These are phyloP conservation scores for Wickerhamiella slavikovae DNA, from an alignment of 805 yeast species.

Conservation along the genomic window DNA sequence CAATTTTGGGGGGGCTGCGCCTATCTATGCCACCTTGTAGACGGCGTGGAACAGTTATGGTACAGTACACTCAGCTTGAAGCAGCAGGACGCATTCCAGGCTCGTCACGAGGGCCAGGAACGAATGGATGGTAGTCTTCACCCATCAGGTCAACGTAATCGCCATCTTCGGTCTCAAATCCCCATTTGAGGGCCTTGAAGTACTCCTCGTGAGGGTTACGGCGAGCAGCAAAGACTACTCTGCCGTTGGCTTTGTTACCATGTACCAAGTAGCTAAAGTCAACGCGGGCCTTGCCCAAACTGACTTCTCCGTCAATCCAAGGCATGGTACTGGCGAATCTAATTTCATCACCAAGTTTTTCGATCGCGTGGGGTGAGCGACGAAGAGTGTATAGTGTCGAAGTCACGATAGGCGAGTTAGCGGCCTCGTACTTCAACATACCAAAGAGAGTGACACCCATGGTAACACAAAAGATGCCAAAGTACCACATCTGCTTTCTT, in stretches of 20 bases:
- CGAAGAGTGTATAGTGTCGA: conserved; percentile 75
- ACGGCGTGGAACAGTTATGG: no score
- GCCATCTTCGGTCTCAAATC: conserved; percentile 28
- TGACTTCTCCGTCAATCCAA: conserved; percentile 73
- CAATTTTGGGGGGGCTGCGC: no score
- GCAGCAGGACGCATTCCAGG: no score
- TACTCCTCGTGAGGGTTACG: conserved; percentile 37
- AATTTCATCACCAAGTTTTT: conserved; percentile 52
- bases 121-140: conserved; percentile 23
- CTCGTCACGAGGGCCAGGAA: conserved; percentile 15
- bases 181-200: conserved; percentile 45
- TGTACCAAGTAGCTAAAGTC: conserved; percentile 49
- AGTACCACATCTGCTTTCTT: conserved; percentile 30
- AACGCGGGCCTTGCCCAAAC: conserved; percentile 64
- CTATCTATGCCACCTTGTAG: no score
- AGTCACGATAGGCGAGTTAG: conserved; percentile 70
- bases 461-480: conserved; percentile 30
- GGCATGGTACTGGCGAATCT: conserved; percentile 59
- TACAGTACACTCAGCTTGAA: no score
- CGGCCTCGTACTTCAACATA: conserved; percentile 83
- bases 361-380: conserved; percentile 44
- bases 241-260: conserved; percentile 39
- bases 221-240: conserved; percentile 46
- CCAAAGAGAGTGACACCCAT: conserved; percentile 37
- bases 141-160: conserved; percentile 24